Evolutionary conservation across 2,329 filamentous ascomycete species (phyloP).

Genomic region (Phyllosticta citrichinensis): DNA sequence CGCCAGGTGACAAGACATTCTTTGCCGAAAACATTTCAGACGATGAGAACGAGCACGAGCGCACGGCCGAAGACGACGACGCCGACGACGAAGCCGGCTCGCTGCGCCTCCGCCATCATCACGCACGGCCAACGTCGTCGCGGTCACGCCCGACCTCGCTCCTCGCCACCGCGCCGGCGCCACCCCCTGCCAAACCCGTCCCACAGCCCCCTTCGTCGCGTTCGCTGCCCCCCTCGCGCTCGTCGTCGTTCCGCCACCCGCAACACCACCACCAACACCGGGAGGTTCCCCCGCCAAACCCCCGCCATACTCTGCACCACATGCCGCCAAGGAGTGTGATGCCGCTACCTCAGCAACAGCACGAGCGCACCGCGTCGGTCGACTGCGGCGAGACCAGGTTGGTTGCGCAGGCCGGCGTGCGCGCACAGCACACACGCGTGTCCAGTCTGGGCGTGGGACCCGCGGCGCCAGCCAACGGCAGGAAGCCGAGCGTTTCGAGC

Average conservation of each 20-base stretch:
- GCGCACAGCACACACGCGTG: slow-evolving; percentile 4
- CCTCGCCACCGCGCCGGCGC: background rate
- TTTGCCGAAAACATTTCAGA: slow-evolving; percentile 17
- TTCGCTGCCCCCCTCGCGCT: background rate
- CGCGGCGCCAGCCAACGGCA: background rate
- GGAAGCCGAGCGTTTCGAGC: background rate
- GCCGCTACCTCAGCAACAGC: slow-evolving; percentile 13
- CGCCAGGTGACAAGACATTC: background rate
- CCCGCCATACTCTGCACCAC: background rate
- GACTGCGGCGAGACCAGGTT: slow-evolving; percentile 26
- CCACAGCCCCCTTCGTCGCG: background rate
- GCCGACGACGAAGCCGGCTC: background rate
- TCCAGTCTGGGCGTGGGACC: background rate
- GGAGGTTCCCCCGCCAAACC: background rate
- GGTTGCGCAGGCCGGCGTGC: slow-evolving; percentile 11
- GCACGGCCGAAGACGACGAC: slow-evolving; percentile 3
- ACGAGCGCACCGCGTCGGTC: slow-evolving; percentile 20
- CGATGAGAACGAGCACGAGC: slow-evolving; percentile 2
- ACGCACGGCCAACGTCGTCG: background rate
- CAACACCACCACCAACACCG: background rate
- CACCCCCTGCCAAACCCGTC: background rate
- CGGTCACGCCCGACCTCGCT: background rate
- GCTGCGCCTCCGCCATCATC: slow-evolving; percentile 21
- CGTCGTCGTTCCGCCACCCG: background rate
- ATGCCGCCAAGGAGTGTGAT: background rate